A percentile compares a stretch with the other conserved stretches of the same genome.
phyloP scores from a whole-genome alignment of 495 filamentous ascomycete species.

The Penicillium dipodomyicola region DNA sequence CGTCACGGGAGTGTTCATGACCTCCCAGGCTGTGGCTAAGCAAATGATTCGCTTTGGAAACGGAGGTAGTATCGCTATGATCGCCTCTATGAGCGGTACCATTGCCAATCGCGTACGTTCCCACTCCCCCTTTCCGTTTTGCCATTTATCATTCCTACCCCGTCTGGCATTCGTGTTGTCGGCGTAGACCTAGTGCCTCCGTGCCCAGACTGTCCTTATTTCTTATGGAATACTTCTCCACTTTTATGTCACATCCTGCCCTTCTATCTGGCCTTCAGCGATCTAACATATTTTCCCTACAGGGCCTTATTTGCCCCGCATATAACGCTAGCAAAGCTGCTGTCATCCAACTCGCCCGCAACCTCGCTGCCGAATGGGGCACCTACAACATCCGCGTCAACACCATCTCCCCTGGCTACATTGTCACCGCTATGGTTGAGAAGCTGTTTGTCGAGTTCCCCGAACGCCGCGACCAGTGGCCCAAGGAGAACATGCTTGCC shows the following conservation, averaged over 20 bases:
- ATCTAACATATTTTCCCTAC: slow-evolving; percentile 4
- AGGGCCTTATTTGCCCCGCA: slow-evolving; percentile 71
- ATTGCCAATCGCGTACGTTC: slow-evolving; percentile 61
- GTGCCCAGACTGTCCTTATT: background rate
- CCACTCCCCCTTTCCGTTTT: slow-evolving; percentile 9
- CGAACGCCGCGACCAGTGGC: slow-evolving; percentile 75
- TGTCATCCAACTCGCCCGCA: slow-evolving; percentile 78
- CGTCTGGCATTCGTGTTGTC: background rate
- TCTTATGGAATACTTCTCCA: background rate
- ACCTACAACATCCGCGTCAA: slow-evolving; percentile 86
- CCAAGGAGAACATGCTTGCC: slow-evolving; percentile 84
- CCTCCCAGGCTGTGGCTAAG: slow-evolving; percentile 65
- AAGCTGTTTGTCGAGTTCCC: slow-evolving; percentile 72
- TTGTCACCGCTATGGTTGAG: slow-evolving; percentile 88
- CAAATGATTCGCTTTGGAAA: slow-evolving; percentile 74
- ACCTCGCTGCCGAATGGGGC: slow-evolving; percentile 89
- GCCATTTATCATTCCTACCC: background rate
- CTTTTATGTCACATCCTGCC: background rate
- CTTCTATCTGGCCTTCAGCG: background rate
- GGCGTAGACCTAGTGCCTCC: background rate
- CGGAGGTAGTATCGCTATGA: slow-evolving; percentile 68
- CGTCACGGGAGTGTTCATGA: slow-evolving; percentile 75
- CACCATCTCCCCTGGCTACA: slow-evolving; percentile 92
- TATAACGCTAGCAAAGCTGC: slow-evolving; percentile 92
- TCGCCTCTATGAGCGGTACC: slow-evolving; percentile 71